A percentile compares a stretch with the other conserved stretches of the same genome.
Evolutionary conservation across 352 stramenopile species (phyloP).

Genomic region (Hyaloperonospora arabidopsidis): DNA sequence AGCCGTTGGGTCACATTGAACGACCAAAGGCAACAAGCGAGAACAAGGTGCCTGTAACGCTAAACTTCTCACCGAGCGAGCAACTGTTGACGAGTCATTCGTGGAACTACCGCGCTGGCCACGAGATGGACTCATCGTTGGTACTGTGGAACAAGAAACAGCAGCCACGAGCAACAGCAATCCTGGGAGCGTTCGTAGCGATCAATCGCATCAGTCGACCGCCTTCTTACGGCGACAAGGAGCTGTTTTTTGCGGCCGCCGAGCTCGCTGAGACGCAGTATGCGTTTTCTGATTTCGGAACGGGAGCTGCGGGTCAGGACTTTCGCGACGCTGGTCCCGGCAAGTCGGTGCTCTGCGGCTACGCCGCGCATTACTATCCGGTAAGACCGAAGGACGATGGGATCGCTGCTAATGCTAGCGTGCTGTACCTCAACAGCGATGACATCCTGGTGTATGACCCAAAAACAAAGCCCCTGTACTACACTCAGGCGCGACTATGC

Average conservation of each 20-base stretch:
- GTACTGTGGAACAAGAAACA: constrained; percentile 41
- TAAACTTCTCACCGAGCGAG: constrained; percentile 27
- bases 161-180: constrained; percentile 34
- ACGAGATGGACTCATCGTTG: constrained; percentile 42
- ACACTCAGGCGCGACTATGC: constrained; percentile 33
- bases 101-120: constrained; percentile 32
- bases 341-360: constrained; percentile 38
- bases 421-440: constrained; percentile 54
- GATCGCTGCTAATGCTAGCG: constrained; percentile 17
- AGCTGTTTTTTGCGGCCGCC: constrained; percentile 36
- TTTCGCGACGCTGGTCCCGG: constrained; percentile 18
- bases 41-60: constrained; percentile 18
- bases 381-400: constrained; percentile 16
- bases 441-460: constrained; percentile 32
- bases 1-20: constrained; percentile 15
- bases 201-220: constrained; percentile 19
- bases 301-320: constrained; percentile 37
- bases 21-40: constrained; percentile 16
- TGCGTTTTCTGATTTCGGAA: constrained; percentile 32
- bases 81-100: constrained; percentile 28
- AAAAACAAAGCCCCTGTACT: constrained; percentile 32
- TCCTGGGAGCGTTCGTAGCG: constrained; percentile 35
- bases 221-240: constrained; percentile 43
- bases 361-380: constrained; percentile 43
- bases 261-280: constrained; percentile 41